Conservation (phyloP, 495 filamentous ascomycete species). For the Penicillium manginii region DNA sequence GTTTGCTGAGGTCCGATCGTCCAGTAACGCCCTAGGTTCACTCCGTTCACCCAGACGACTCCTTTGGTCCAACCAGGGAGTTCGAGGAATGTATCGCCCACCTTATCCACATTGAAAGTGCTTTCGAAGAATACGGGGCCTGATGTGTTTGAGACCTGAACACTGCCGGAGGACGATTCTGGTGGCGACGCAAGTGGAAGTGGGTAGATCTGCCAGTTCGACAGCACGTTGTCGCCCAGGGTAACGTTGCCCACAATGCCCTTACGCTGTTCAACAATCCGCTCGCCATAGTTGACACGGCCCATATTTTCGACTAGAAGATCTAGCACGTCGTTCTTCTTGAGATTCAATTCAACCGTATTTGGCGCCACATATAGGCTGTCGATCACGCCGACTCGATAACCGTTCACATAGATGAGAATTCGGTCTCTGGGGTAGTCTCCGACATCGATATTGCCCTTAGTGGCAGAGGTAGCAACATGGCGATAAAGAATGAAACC, state of each 20-base stretch:
- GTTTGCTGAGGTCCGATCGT: slow-evolving; percentile 51
- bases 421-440: slow-evolving; percentile 46
- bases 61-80: slow-evolving; percentile 48
- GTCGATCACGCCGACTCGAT: slow-evolving; percentile 45
- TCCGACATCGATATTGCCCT: slow-evolving; percentile 38
- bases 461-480: slow-evolving; percentile 20
- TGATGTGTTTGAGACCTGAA: slow-evolving; percentile 4
- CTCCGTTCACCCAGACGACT: slow-evolving; percentile 50
- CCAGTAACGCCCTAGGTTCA: slow-evolving; percentile 53
- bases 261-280: slow-evolving; percentile 47
- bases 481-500: slow-evolving; percentile 49
- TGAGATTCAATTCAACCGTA: slow-evolving; percentile 33
- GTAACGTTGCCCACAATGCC: slow-evolving; percentile 51
- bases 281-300: slow-evolving; percentile 46
- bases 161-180: slow-evolving; percentile 7
- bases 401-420: slow-evolving; percentile 48
- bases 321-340: slow-evolving; percentile 40
- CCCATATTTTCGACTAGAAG: slow-evolving; percentile 53
- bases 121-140: slow-evolving; percentile 46
- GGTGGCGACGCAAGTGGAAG: slow-evolving; percentile 35
- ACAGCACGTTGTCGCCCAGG: slow-evolving; percentile 31
- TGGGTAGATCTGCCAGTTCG: slow-evolving; percentile 44
- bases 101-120: slow-evolving; percentile 32
- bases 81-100: slow-evolving; percentile 45
- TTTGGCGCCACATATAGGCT: slow-evolving; percentile 41